These are phyloP conservation scores for Exophiala spinifera DNA, from an alignment of 2,329 filamentous ascomycete genomes.

Conservation along the genomic window DNA sequence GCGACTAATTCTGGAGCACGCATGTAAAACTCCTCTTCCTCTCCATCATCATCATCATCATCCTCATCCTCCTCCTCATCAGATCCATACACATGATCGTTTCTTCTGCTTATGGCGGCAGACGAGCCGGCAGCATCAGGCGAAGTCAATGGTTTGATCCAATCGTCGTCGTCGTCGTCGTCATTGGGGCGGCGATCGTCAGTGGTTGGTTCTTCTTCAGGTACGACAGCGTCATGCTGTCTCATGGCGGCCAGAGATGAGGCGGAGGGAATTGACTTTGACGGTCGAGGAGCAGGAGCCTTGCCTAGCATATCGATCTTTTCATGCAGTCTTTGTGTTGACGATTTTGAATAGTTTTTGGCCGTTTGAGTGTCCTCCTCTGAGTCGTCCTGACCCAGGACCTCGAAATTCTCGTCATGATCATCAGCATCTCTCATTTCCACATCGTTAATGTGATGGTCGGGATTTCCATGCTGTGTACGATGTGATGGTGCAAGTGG, in stretches of 20 bases:
- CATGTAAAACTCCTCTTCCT: constrained; percentile 39
- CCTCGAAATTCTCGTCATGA: constrained; percentile 18
- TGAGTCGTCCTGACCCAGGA: constrained; percentile 39
- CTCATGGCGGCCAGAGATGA: constrained; percentile 8
- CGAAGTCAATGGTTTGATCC: constrained; percentile 53
- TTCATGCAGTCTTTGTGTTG: constrained; percentile 89
- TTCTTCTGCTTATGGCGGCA: constrained; percentile 46
- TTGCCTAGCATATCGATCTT: constrained; percentile 76
- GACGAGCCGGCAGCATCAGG: constrained; percentile 31
- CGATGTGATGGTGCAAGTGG: constrained; percentile 29
- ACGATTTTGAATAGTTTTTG: constrained; percentile 74
- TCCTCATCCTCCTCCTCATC: constrained; percentile 39
- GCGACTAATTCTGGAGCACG: constrained; percentile 30
- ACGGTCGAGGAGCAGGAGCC: constrained; percentile 46
- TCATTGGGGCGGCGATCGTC: constrained; percentile 20
- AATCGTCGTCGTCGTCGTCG: constrained; percentile 59
- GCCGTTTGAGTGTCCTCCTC: constrained; percentile 49
- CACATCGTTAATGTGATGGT: constrained; percentile 16
- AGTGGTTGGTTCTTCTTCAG: constrained; percentile 28
- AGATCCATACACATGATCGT: constrained; percentile 36
- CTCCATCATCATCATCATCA: constrained; percentile 39
- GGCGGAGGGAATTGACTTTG: constrained; percentile 43
- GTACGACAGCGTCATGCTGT: constrained; percentile 26
- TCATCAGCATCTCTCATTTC: constrained; percentile 18
- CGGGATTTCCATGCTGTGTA: not conserved